phyloP scores from a whole-genome alignment of 1,284 basidiomycete species.

The Malassezia equina region DNA sequence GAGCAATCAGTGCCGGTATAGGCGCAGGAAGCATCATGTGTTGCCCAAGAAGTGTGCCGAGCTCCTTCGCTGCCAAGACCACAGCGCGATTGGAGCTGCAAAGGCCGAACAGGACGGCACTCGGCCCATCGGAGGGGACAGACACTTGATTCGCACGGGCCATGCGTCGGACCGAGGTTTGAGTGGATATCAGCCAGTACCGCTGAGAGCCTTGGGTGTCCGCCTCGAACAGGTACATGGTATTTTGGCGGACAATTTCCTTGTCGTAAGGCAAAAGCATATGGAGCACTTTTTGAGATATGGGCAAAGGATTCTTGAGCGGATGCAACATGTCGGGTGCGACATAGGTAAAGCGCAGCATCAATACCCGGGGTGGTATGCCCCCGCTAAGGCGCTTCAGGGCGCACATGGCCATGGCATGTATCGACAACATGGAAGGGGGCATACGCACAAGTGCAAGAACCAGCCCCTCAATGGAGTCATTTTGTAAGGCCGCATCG shows the following conservation, averaged over 20 bases:
- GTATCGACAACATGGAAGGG: neutral
- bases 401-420: neutral
- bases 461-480: neutral
- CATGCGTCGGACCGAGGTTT: neutral
- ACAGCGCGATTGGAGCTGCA: neutral
- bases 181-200: slow-evolving; percentile 1
- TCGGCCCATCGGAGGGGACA: neutral
- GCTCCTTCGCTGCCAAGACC: neutral
- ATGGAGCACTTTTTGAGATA: neutral
- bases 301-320: neutral
- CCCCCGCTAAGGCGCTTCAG: neutral
- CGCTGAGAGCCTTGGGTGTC: neutral
- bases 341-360: neutral
- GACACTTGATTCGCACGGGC: neutral
- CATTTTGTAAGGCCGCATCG: neutral
- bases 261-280: neutral
- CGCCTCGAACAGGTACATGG: neutral
- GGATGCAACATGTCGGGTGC: neutral
- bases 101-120: slow-evolving; percentile 2
- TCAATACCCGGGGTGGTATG: neutral
- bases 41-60: neutral
- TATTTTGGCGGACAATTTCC: neutral
- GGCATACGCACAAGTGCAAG: neutral
- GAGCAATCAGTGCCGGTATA: neutral
- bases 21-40: neutral